Percentiles rank a stretch among this genome's conserved stretches.
These are phyloP conservation scores for Moringa oleifera DNA, from an alignment of 345 rosid genomes.

Conservation along the genomic window DNA sequence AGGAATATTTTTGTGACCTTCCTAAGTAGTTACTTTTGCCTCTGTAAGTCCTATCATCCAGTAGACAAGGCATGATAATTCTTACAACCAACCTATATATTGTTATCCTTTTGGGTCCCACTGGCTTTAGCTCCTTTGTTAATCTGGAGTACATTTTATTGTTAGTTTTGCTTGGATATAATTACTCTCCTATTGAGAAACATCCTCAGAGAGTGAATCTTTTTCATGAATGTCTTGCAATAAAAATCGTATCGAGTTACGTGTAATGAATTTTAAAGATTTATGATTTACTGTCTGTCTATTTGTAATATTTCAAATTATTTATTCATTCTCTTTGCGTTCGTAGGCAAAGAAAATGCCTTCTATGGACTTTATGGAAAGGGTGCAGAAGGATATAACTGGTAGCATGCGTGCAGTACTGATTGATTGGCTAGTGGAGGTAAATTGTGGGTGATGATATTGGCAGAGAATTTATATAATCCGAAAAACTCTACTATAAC, in stretches of 20 bases:
- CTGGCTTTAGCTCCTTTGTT: too few relatives aligned
- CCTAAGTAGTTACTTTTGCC: too few relatives aligned
- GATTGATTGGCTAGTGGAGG: constrained; percentile 98
- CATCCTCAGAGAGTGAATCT: too few relatives aligned
- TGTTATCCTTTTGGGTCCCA: too few relatives aligned
- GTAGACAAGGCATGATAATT: too few relatives aligned
- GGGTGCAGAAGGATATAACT: constrained; percentile 73
- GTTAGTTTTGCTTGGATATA: background rate
- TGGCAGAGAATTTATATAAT: constrained; percentile 2
- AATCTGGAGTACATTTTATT: too few relatives aligned
- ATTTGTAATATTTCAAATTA: background rate
- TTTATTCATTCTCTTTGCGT: constrained; percentile 1
- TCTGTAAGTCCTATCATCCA: too few relatives aligned
- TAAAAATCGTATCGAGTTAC: background rate
- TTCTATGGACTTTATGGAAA: constrained; percentile 69
- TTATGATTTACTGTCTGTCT: too few relatives aligned
- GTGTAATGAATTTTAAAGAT: background rate
- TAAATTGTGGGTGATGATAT: constrained; percentile 13
- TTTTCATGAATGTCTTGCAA: background rate
- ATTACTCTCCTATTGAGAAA: background rate
- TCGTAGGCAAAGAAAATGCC: constrained; percentile 77
- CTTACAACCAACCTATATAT: too few relatives aligned
- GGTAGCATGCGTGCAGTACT: constrained; percentile 80
- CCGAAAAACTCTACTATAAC: constrained; percentile 4
- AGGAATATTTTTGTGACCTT: too few relatives aligned